Base-by-base conservation (phyloP, 2,329 filamentous ascomycete genomes). In the Parafenestella ontariensis region DNA sequence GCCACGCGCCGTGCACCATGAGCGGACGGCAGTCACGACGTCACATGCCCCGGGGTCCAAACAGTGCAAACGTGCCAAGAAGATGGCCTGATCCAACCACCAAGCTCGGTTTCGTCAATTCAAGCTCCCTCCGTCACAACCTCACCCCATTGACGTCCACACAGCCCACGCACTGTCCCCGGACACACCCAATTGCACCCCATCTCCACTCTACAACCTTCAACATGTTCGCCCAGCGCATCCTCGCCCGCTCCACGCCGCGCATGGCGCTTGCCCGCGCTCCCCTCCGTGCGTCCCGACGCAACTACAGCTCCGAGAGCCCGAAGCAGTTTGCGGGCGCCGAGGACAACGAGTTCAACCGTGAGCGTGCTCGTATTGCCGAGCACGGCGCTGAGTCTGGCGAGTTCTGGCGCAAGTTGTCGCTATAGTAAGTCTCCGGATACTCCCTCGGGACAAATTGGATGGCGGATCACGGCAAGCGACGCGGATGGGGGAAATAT, bases 361-460 rank as follows among this genome's bases (percentile, higher is more conserved):
- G 89, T 73, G 95, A 99, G 85, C 88, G 95, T 77, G 83, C 87
- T 77, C 90, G 90, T 72, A 90, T 96, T 76, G 93, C 96, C 85
- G 87, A 92, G 70, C 95, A 99, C 79, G 95, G 95, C 73, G 87
- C 83, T 66, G 85, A 85, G 73, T 95, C 91, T 66, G 90, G 89
- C 79, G 94, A 92, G 72, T 87, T 96, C 72, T 99, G 95, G 95
- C 88, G 87, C 80, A 98, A 96, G 85, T 89, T 98, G 72, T 95
- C 92, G 64, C 84, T 97, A 83, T 98, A 91, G 93, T 97, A 91
- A 81, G 90, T 82, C 65, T 50, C 40, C 21, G 36, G 36, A 24
- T 21, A 15, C 24, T 26, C 5, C 34, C 34, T 37, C 34, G 34
- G 34, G 34, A 37, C 34, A 11, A 13, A 11, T 31, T 3, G 5